Evolutionary conservation across 106 monocot genomes (phyloP).

Genomic region (Dioscorea zingiberensis): DNA sequence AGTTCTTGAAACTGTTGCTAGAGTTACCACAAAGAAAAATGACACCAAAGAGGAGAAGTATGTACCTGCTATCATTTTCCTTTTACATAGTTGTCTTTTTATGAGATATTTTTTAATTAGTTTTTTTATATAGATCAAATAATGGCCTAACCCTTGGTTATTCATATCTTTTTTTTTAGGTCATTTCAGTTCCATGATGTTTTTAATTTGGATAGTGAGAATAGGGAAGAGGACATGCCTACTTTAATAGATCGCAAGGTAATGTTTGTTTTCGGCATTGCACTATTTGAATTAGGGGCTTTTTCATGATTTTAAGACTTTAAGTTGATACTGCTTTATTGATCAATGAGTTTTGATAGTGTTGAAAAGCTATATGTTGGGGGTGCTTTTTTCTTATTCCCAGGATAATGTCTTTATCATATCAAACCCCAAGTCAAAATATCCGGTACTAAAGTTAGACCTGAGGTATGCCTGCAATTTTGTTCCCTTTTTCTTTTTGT

Average conservation of each 20-base stretch:
- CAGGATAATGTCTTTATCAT: constrained; percentile 97
- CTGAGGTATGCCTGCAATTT: constrained; percentile 42
- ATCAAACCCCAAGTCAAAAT: constrained; percentile 94
- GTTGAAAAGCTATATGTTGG: too few species aligned
- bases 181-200: constrained; percentile 91
- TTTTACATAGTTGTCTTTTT: neutral
- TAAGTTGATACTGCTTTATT: too few species aligned
- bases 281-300: too few species aligned
- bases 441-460: constrained; percentile 88
- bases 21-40: constrained; percentile 95
- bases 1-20: constrained; percentile 94
- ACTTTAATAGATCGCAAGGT: constrained; percentile 95
- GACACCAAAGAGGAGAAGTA: constrained; percentile 98
- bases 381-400: too few species aligned
- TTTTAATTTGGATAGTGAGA: constrained; percentile 85
- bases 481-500: neutral
- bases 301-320: too few species aligned
- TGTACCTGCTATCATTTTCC: constrained; percentile 10
- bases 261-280: neutral
- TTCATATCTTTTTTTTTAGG: constrained; percentile 31
- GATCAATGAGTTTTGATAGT: neutral
- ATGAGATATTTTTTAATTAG: neutral
- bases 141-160: neutral
- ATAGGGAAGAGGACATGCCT: constrained; percentile 76
- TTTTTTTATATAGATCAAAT: neutral